Evolutionary conservation across 352 stramenopile genomes (phyloP).

Genomic region (Globisporangium barbulae): DNA sequence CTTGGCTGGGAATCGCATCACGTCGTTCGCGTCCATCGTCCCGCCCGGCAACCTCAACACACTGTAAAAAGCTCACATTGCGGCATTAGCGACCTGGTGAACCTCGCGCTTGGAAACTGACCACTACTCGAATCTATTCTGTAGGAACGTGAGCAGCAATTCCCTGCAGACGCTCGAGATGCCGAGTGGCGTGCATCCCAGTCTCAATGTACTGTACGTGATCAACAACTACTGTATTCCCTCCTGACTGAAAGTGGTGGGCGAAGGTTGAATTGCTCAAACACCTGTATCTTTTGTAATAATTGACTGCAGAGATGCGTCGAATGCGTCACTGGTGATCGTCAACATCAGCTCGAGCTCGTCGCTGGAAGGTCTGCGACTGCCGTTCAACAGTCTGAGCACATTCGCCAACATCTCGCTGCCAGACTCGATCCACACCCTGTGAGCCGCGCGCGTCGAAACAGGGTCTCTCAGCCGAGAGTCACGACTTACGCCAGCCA

Average conservation of each 20-base stretch:
- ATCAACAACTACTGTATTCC: not conserved
- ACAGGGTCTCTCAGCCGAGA: not conserved
- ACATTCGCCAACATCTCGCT: conserved; percentile 10
- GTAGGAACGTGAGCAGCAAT: conserved; percentile 12
- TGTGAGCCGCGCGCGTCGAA: conserved; percentile 1
- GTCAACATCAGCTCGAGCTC: conserved; percentile 3
- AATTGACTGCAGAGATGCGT: conserved; percentile 7
- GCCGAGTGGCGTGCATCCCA: not conserved
- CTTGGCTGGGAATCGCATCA: conserved; percentile 14
- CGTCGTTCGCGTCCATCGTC: conserved; percentile 10
- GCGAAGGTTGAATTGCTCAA: no score
- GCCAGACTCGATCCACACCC: conserved; percentile 6
- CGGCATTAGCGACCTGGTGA: not conserved
- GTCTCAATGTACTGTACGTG: conserved; percentile 12
- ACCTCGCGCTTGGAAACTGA: not conserved
- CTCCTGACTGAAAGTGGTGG: not conserved
- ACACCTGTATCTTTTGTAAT: no score
- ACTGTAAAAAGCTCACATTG: conserved; percentile 1
- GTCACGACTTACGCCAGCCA: not conserved
- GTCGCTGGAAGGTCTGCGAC: conserved; percentile 8
- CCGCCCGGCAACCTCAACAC: not conserved
- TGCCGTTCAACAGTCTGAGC: conserved; percentile 15
- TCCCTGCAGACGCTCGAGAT: not conserved
- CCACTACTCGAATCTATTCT: not conserved
- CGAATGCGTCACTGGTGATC: conserved; percentile 11